A percentile compares a stretch with the other conserved stretches of the same genome.
Conservation (phyloP, 2,329 filamentous ascomycete genomes). For the Nothomitra cinnamomea region DNA sequence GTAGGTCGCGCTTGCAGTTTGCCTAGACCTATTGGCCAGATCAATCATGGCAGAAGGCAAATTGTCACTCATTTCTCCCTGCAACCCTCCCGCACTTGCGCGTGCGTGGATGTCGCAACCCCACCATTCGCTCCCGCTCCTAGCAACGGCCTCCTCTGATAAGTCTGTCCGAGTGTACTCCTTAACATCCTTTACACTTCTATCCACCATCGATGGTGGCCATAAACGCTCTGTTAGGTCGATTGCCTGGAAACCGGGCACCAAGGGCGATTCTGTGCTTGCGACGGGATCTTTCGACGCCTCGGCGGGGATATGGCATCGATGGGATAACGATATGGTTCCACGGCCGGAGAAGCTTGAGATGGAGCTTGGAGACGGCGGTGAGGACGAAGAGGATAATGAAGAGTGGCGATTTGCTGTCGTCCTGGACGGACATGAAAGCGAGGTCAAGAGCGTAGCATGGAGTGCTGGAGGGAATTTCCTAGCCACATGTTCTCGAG, state of each 20-base stretch:
- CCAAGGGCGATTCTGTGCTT: conserved; percentile 48
- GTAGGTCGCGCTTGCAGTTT: too few relatives aligned
- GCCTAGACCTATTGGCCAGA: neutral
- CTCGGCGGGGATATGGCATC: conserved; percentile 51
- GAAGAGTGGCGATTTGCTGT: conserved; percentile 89
- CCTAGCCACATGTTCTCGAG: conserved; percentile 76
- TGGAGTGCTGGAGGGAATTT: conserved; percentile 61
- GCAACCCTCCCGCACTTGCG: conserved; percentile 16
- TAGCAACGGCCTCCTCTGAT: conserved; percentile 75
- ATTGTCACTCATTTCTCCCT: neutral
- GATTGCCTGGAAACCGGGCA: conserved; percentile 69
- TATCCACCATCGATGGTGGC: conserved; percentile 67
- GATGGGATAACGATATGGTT: conserved; percentile 12
- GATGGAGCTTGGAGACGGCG: conserved; percentile 21
- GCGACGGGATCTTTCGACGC: conserved; percentile 91
- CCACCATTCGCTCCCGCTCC: conserved; percentile 71
- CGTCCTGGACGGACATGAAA: conserved; percentile 86
- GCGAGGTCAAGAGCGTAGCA: conserved; percentile 68
- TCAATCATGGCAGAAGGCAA: neutral
- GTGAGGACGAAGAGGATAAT: conserved; percentile 46
- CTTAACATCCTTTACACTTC: conserved; percentile 59
- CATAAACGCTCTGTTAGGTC: conserved; percentile 82
- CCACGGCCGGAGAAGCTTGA: conserved; percentile 10
- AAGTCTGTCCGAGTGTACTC: conserved; percentile 85
- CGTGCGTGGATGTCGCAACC: conserved; percentile 77